These are phyloP conservation scores for Sphaerosporella brunnea DNA, from an alignment of 495 filamentous ascomycete genomes.

Conservation along the genomic window DNA sequence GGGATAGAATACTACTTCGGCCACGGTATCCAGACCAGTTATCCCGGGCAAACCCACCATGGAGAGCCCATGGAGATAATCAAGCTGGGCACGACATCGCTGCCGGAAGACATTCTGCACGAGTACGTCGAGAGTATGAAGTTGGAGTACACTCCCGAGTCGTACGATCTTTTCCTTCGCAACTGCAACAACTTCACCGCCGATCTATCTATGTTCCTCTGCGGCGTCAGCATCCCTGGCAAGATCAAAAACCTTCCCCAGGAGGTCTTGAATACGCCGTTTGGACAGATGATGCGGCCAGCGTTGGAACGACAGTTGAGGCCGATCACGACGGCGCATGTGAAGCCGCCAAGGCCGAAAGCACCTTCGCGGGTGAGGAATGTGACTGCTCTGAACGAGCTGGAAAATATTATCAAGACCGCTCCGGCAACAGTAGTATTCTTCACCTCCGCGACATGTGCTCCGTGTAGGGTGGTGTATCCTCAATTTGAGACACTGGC, in stretches of 20 bases:
- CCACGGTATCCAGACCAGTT: slow-evolving; percentile 60
- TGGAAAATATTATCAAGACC: slow-evolving; percentile 41
- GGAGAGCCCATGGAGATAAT: slow-evolving; percentile 65
- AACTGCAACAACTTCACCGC: slow-evolving; percentile 99
- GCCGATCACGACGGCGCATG: slow-evolving; percentile 21
- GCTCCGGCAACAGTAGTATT: slow-evolving; percentile 61
- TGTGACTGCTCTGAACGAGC: slow-evolving; percentile 30
- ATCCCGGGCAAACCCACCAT: slow-evolving; percentile 66
- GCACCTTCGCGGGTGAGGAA: slow-evolving; percentile 18
- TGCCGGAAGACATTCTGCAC: slow-evolving; percentile 66
- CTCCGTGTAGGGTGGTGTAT: slow-evolving; percentile 69
- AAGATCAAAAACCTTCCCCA: slow-evolving; percentile 80
- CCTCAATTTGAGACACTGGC: slow-evolving; percentile 71
- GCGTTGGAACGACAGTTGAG: slow-evolving; percentile 55
- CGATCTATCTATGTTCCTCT: slow-evolving; percentile 74
- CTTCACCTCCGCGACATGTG: slow-evolving; percentile 78
- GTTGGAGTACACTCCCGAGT: slow-evolving; percentile 66
- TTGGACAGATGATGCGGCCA: slow-evolving; percentile 77
- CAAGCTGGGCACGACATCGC: slow-evolving; percentile 52
- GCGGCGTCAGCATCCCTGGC: slow-evolving; percentile 75
- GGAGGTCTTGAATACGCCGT: slow-evolving; percentile 71
- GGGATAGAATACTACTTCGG: slow-evolving; percentile 60
- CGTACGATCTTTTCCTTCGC: slow-evolving; percentile 41
- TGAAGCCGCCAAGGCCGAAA: slow-evolving; percentile 8
- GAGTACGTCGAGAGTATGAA: slow-evolving; percentile 79